Evolutionary conservation across 2,329 filamentous ascomycete species (phyloP), one percentile per base, ranked within the genome.

Genomic region (Fusarium cicatricum): DNA sequence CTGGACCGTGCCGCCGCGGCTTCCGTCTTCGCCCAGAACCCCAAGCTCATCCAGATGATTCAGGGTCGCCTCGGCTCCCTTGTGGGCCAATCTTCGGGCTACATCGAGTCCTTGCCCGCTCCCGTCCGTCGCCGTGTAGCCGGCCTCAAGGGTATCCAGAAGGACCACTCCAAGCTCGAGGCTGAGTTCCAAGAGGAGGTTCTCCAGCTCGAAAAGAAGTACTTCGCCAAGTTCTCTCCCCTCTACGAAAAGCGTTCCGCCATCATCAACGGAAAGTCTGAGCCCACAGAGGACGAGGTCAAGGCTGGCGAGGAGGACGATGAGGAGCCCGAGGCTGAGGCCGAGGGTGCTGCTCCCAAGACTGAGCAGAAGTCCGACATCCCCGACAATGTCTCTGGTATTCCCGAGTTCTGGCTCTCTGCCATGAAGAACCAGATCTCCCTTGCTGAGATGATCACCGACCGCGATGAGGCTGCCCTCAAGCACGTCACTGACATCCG

Each of bases 341-440:
- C 90, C 36, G 88, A 92, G 42, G 87, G 86, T 15, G 84, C 83
- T 50, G 75, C 78, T 58, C 83, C 87, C 71, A 78, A 82, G 70
- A 68, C 75, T 41, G 83, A 86, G 71, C 78, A 83, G 71, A 80
- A 87, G 60, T 78, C 82, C 46, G 82, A 87, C 63, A 81, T 85
- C 66, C 74, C 78, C 50, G 80, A 84, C 68, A 65, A 77, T 32
- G 75, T 89, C 64, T 83, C 87, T 71, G 95, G 95, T 77, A 97
- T 99, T 62, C 95, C 95, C 62, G 95, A 99, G 80, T 99, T 99
- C 85, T 99, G 95, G 95, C 85, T 99, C 44, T 97, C 94, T 59
- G 94, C 96, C 69, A 98, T 99, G 94, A 99, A 99, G 86, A 99
- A 99, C 83, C 94, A 97, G 77, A 87, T 95, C 71, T 96, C 93